phyloP scores from a whole-genome alignment of 768 basidiomycete species.

The Russula compacta region DNA sequence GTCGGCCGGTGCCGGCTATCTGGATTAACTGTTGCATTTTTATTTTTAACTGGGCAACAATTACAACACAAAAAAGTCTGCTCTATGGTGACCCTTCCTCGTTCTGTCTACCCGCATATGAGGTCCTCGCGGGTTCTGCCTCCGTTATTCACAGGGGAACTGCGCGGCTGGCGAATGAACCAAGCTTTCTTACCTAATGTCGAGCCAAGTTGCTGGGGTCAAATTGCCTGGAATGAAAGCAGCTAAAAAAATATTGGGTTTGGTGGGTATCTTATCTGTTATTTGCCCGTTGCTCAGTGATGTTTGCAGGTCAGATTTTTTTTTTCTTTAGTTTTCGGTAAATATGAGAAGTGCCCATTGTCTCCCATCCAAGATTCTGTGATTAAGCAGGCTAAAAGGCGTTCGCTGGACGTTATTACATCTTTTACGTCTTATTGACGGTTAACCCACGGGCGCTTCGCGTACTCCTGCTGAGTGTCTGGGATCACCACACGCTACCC shows the following conservation, averaged over 20 bases:
- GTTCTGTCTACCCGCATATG: not conserved
- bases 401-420: not conserved
- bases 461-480: not conserved
- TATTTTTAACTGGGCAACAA: not conserved
- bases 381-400: not conserved
- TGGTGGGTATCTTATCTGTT: not conserved
- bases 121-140: not conserved
- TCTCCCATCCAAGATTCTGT: not conserved
- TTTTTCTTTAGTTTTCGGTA: not conserved
- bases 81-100: not conserved
- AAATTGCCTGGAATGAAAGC: not conserved
- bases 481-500: not conserved
- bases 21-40: not conserved
- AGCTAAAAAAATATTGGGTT: not conserved
- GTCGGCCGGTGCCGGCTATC: not conserved
- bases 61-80: not conserved
- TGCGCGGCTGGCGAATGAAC: too few relatives aligned
- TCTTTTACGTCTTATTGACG: slow-evolving; percentile 14
- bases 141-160: not conserved
- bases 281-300: not conserved
- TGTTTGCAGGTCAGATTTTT: not conserved
- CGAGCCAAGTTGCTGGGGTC: not conserved
- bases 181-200: not conserved
- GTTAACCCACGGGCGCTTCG: slow-evolving; percentile 4
- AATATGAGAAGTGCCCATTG: not conserved